Base-by-base conservation (phyloP, 495 filamentous ascomycete genomes). In the Xylaria sp. region DNA sequence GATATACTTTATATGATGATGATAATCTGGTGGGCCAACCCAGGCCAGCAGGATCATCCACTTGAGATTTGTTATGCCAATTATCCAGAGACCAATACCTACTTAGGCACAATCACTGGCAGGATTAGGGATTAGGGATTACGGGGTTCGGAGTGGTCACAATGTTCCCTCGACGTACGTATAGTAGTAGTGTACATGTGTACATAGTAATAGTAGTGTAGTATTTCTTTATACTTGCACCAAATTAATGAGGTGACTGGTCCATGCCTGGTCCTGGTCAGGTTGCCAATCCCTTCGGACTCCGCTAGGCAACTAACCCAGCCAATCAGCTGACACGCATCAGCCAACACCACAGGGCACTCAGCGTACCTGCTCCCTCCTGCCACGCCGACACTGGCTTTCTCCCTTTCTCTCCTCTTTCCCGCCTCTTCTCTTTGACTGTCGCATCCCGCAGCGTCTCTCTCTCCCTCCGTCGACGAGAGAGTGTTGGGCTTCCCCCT, bases 361-460 rank as follows among this genome's bases (percentile, higher is more conserved):
- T 74, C 67, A 59, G 52, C 59, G 71, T 67, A 73, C 73, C 67
- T 71, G 67, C 66, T 71, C 63, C 68, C 61, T 43, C 73, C 67
- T 61, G 61, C 67, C 37, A 52, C 63, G 37, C 19, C 55, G 6
- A 2, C n/a, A n/a, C 59, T 48, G 61, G 6, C 44, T 73, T 70
- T 67, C 68, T 76, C 73, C 65, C 75, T 68, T 70, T 70, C 69
- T 64, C 70, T 72, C 55, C 72, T 72, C 73, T 59, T 53, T 70
- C 57, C 71, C 71, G 58, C 71, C 65, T 74, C 71, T 70, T 77
- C 70, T 72, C 74, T 67, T 69, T 73, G 64, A 66, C 55, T 70
- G 78, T 59, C 80, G 80, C 82, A 78, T 76, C 76, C 78, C 73
- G 71, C 73, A 50, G 75, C 70, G 71, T 77, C 75, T 76, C 71